Evolutionary conservation across 176 grass and related monocot genomes (phyloP).

Genomic region (Melocanna baccifera): DNA sequence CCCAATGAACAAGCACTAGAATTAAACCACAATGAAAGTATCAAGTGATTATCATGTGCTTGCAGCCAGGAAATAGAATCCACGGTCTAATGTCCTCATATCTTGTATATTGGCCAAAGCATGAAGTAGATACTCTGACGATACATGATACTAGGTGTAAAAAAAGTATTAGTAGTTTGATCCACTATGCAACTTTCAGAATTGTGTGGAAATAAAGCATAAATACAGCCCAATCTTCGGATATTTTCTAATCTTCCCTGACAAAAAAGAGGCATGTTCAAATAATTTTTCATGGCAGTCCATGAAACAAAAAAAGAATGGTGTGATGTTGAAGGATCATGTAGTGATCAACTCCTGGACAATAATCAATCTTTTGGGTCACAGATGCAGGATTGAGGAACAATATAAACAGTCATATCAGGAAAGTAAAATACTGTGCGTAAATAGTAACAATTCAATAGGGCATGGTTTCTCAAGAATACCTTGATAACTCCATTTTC

Average conservation of each 20-base stretch:
- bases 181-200: background rate
- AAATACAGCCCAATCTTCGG: background rate
- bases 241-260: constrained; percentile 58
- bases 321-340: background rate
- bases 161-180: background rate
- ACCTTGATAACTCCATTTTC: constrained; percentile 74
- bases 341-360: background rate
- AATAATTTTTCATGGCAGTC: background rate
- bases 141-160: background rate
- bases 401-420: background rate
- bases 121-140: background rate
- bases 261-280: constrained; percentile 49
- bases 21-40: background rate
- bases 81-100: background rate
- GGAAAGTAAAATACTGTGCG: background rate
- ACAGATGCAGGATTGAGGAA: background rate
- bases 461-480: background rate
- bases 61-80: background rate
- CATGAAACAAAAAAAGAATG: background rate
- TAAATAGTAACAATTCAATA: background rate
- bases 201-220: background rate
- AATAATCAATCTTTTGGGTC: background rate
- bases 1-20: background rate
- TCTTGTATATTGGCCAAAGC: background rate
- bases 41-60: too few species aligned